Evolutionary conservation across 192 early-diverging fungal genomes (phyloP).

Genomic region (Geranomyces variabilis): DNA sequence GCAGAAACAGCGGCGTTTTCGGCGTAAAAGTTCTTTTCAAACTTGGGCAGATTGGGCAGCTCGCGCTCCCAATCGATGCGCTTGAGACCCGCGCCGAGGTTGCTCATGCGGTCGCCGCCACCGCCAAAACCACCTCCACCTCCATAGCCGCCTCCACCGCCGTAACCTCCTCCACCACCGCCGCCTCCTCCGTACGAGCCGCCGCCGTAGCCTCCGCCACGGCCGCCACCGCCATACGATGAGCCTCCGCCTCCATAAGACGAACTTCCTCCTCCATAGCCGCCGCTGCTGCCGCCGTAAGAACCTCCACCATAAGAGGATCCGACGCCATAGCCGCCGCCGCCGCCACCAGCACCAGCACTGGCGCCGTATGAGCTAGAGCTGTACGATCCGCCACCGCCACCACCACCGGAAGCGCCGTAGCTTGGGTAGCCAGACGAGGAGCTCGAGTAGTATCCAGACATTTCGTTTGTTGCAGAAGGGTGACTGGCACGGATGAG

Average conservation of each 20-base stretch:
- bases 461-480: not conserved
- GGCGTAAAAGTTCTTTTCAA: constrained; percentile 96
- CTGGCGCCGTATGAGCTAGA: not conserved
- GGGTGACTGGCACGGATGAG: no score
- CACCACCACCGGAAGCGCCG: not conserved
- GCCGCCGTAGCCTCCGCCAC: constrained; percentile 21
- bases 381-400: not conserved
- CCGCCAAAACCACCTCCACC: constrained; percentile 38
- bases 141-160: constrained; percentile 54
- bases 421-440: not conserved
- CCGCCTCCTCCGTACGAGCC: constrained; percentile 43
- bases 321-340: not conserved
- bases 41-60: constrained; percentile 62
- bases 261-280: not conserved
- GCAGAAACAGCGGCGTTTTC: constrained; percentile 74
- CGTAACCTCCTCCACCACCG: constrained; percentile 38
- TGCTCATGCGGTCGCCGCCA: constrained; percentile 47
- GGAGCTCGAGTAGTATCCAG: constrained; percentile 3
- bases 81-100: constrained; percentile 61
- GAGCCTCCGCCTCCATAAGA: constrained; percentile 17
- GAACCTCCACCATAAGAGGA: not conserved
- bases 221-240: constrained; percentile 8
- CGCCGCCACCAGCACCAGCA: not conserved
- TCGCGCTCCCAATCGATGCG: constrained; percentile 69
- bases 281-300: constrained; percentile 1